Conservation (phyloP, 2,329 filamentous ascomycete genomes). For the Chlorencoelia australis region DNA sequence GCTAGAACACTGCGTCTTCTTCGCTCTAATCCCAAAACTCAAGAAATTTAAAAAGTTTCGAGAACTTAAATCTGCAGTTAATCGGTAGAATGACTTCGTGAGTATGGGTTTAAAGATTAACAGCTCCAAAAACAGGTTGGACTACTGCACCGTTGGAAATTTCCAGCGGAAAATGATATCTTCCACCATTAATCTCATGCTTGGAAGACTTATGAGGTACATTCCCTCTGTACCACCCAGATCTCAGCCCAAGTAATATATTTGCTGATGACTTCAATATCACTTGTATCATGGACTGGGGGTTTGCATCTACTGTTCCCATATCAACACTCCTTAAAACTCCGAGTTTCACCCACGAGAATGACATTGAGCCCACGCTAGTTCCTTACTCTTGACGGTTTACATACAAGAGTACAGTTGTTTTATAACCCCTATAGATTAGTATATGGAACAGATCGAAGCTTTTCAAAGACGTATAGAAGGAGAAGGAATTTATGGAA, state of each 20-base stretch:
- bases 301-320: conserved; percentile 21
- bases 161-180: conserved; percentile 25
- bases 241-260: conserved; percentile 21
- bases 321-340: conserved; percentile 17
- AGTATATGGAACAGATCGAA: too few relatives aligned
- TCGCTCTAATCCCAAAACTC: conserved; percentile 22
- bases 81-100: conserved; percentile 13
- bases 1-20: conserved; percentile 22
- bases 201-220: neutral
- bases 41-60: conserved; percentile 16
- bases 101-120: conserved; percentile 20
- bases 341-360: conserved; percentile 9
- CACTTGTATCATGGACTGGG: conserved; percentile 26
- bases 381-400: too few relatives aligned
- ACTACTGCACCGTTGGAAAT: conserved; percentile 18
- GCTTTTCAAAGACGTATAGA: too few relatives aligned
- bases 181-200: conserved; percentile 1
- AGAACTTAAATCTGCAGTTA: conserved; percentile 13
- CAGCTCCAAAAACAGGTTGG: conserved; percentile 18
- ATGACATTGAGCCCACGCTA: conserved; percentile 6
- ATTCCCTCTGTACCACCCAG: conserved; percentile 20
- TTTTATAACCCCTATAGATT: too few relatives aligned
- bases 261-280: conserved; percentile 26
- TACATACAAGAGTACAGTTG: too few relatives aligned
- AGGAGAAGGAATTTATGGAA: too few relatives aligned